Evolutionary conservation across 345 rosid genomes (phyloP).

Genomic region (Diplotaxis tenuifolia): DNA sequence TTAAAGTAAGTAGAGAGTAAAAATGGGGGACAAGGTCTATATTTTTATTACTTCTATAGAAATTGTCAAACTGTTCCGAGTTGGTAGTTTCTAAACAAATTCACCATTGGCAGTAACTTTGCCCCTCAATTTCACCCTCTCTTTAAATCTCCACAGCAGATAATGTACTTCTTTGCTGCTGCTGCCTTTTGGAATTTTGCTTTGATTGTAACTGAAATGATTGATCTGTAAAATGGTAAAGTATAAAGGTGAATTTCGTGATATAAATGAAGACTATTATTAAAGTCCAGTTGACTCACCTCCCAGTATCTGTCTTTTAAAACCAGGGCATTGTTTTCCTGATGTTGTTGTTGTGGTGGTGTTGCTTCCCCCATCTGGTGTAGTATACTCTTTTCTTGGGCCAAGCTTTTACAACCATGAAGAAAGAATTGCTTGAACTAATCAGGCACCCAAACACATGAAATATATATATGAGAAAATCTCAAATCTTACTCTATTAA

Average conservation of each 20-base stretch:
- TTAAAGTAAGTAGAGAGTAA: not conserved
- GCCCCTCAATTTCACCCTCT: not conserved
- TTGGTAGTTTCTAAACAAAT: not conserved
- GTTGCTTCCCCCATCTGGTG: not conserved
- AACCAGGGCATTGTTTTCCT: not conserved
- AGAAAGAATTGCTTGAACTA: not conserved
- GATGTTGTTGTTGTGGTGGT: not conserved
- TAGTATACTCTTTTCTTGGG: not conserved
- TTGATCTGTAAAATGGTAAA: not conserved
- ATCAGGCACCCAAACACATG: not conserved
- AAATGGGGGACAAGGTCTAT: not conserved
- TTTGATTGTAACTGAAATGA: not conserved
- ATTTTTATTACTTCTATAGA: slow-evolving; percentile 13
- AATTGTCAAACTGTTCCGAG: not conserved
- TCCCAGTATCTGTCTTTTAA: not conserved
- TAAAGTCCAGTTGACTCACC: not conserved
- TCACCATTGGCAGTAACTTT: not conserved
- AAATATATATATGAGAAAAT: not conserved
- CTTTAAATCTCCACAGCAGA: not conserved
- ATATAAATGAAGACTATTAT: not conserved
- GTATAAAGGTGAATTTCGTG: not conserved
- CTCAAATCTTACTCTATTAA: too few relatives aligned
- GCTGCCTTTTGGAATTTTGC: not conserved
- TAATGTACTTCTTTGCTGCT: not conserved
- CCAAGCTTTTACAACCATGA: not conserved